Conservation (phyloP, 2,329 filamentous ascomycete species). For the Exophiala phaeomuriformis region DNA sequence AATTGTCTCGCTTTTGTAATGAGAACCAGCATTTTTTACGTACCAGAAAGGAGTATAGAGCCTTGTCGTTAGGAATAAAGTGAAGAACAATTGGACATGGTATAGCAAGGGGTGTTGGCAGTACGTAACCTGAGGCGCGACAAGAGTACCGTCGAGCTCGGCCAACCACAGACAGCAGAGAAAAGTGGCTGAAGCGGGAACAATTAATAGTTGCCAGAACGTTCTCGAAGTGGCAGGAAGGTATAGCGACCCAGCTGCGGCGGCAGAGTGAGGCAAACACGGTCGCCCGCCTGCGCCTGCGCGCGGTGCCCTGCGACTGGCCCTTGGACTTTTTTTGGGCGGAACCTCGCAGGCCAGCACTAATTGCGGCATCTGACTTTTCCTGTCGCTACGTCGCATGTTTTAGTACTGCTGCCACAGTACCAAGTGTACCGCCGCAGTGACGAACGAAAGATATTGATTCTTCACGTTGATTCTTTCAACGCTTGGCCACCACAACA, state of each 20-base stretch:
- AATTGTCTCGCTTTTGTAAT: too few relatives aligned
- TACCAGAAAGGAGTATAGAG: too few relatives aligned
- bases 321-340: slow-evolving; percentile 1
- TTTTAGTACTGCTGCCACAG: neutral
- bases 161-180: too few relatives aligned
- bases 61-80: too few relatives aligned
- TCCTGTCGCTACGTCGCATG: neutral
- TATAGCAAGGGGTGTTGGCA: too few relatives aligned
- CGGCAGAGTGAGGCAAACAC: neutral
- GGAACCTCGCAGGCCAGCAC: neutral
- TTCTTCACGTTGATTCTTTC: neutral
- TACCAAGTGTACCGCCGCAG: neutral
- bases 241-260: neutral
- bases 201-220: neutral
- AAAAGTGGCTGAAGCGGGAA: too few relatives aligned
- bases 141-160: too few relatives aligned
- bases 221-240: slow-evolving; percentile 8
- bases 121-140: too few relatives aligned
- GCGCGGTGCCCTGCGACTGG: neutral
- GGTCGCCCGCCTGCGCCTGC: neutral
- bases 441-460: neutral
- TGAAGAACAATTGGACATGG: too few relatives aligned
- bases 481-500: neutral
- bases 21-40: too few relatives aligned
- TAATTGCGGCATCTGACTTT: neutral